Percentiles rank a stretch among this genome's conserved stretches.
Evolutionary conservation across 2,329 filamentous ascomycete species (phyloP).

Genomic region (Falciphora oryzae): DNA sequence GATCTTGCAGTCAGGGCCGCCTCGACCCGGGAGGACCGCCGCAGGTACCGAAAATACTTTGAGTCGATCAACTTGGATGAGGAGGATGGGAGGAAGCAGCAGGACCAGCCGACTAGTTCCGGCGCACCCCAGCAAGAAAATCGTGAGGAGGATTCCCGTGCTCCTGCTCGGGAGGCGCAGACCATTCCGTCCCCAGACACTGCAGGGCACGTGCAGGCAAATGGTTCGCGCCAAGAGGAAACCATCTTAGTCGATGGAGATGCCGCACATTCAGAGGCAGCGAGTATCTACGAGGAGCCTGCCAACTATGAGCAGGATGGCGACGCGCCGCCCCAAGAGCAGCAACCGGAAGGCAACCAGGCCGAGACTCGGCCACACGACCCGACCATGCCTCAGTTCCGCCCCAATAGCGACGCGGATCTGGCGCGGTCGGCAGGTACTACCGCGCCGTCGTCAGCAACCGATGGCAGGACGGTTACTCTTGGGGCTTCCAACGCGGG

Average conservation of each 20-base stretch:
- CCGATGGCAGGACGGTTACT: neutral
- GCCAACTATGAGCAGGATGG: neutral
- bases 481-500: neutral
- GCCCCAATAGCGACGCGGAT: slow-evolving; percentile 43
- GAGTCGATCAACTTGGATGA: slow-evolving; percentile 33
- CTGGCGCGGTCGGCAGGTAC: neutral
- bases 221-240: neutral
- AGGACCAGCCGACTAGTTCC: neutral
- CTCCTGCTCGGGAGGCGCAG: neutral
- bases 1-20: slow-evolving; percentile 65
- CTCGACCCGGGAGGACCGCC: slow-evolving; percentile 55
- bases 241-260: neutral
- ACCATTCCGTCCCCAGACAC: neutral
- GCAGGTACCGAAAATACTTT: slow-evolving; percentile 47
- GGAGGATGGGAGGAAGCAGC: slow-evolving; percentile 11
- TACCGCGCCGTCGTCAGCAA: too few species aligned
- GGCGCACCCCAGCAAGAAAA: neutral
- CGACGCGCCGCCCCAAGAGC: neutral
- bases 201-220: neutral
- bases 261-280: neutral
- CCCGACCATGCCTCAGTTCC: slow-evolving; percentile 63
- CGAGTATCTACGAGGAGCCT: neutral
- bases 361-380: slow-evolving; percentile 31
- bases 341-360: neutral
- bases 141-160: neutral